Base-by-base conservation (phyloP, 2,329 filamentous ascomycete genomes). In the Aureobasidium sp. region DNA sequence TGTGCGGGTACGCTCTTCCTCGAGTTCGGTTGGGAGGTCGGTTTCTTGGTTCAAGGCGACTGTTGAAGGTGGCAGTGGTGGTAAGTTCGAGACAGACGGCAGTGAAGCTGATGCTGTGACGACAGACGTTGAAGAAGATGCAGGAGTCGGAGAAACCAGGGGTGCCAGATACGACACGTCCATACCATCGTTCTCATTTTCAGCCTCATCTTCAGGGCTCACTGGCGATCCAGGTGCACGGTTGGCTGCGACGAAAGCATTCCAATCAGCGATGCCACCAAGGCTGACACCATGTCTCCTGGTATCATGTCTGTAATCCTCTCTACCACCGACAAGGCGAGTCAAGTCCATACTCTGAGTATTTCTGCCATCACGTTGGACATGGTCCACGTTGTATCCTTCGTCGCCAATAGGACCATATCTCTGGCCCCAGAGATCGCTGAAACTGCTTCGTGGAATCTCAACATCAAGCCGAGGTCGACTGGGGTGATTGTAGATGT, bases 401-500 rank as follows among this genome's bases (percentile, higher is more conserved):
- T 27, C 13, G 5, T 59, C 56, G n/a, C 56, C 43, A 41, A 59
- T 43, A n/a, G 53, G 37, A 29, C 44, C 56, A 34, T 47, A 48
- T 37, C 44, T 15, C 41, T 59, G 56, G 9, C 57, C 57, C 57
- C 57, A 60, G 2, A 60, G 46, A 60, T 60, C 57, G 36, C 57
- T 60, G 36, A 60, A 60, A 60, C 57, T 60, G 44, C 34, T 41
- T 41, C 57, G 17, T 3, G 57, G 57, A n/a, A 60, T 60, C 24
- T 50, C 44, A 20, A 60, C 57, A 34, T 51, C 41, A 3, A 60
- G 46, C 1, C 46, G 32, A 17, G 57, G 44, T n/a, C 57, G 57
- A 12, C 32, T 46, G 17, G 57, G 57, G 17, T 60, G 57, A 24
- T 41, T 43, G 37, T 60, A 60, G 57, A 60, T 51, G 27, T 50